Conservation (phyloP, 2,329 filamentous ascomycete species). For the Botrytis paeoniae region DNA sequence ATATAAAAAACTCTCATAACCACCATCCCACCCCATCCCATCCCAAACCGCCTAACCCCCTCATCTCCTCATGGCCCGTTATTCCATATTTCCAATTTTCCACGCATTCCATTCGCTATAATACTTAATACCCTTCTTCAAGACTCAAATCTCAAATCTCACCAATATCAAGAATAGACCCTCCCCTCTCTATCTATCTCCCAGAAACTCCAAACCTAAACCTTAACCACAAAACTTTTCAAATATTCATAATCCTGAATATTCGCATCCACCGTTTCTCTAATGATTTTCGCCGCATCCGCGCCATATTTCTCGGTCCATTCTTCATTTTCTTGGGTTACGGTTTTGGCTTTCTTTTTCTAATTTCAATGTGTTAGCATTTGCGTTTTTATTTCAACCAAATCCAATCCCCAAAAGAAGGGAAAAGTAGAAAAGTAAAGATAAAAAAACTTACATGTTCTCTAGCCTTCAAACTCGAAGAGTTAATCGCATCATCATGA, state of each 20-base stretch:
- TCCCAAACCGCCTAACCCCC: no score
- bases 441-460: constrained; percentile 51
- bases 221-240: constrained; percentile 70
- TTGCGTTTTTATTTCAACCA: neutral
- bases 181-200: no score
- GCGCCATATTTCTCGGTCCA: constrained; percentile 74
- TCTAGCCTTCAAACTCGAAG: constrained; percentile 70
- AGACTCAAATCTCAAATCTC: no score
- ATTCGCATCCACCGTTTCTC: constrained; percentile 68
- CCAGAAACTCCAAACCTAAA: no score
- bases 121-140: no score
- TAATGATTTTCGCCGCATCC: constrained; percentile 67
- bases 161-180: no score
- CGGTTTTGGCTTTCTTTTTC: constrained; percentile 58
- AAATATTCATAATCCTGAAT: constrained; percentile 75
- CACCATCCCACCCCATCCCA: neutral
- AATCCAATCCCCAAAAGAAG: neutral
- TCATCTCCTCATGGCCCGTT: no score
- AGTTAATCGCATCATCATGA: constrained; percentile 90
- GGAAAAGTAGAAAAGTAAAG: neutral
- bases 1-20: neutral
- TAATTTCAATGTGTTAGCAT: neutral
- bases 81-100: no score
- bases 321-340: constrained; percentile 65
- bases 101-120: no score